Base-by-base conservation (phyloP, 805 yeast genomes). In the Clavispora vitiphila region DNA sequence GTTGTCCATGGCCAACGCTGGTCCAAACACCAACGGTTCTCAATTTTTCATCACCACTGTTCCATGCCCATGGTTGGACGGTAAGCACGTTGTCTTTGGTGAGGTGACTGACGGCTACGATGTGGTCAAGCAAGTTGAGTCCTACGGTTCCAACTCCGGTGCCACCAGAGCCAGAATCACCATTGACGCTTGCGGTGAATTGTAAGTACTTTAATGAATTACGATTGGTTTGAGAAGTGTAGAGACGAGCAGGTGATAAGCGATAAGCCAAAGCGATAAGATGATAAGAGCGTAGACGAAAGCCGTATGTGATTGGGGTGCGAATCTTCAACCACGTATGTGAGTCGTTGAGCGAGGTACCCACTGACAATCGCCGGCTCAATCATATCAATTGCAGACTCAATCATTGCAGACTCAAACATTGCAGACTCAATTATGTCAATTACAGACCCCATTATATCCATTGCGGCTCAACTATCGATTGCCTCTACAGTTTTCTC, bases 1-100 rank as follows among this genome's bases (percentile, higher is more conserved):
- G 72, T 85, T 69, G 70, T 87, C 96, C 54, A 91, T 91, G 97
- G 97, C 97, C 67, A 91, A 91, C 67, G 95, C 97, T 54, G 97
- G 97, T 59, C 96, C 95, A 69, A 86, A 89, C 83, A 87, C 97
- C 76, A 91, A 91, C 75, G 97, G 97, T 47, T 89, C 96, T 42
- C 98, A 90, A 74, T 90, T 90, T 73, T 90, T 91, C 79, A 83
- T 88, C 74, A 88, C 96, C 71, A 88, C 96, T 46, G 90, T 86
- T 43, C 74, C 83, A 53, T 74, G 83, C 63, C 82, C 91, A 49
- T 86, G 95, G 95, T 78, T 90, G 67, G 95, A 89, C 62, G 96
- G 96, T 53, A 82, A 83, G 72, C 95, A 89, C 78, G 96, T 87
- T 61, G 96, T 90, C 47, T 90, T 90, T 60, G 97, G 97, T 60